Evolutionary conservation across 371 early-diverging fungal genomes (phyloP).

Genomic region (Mortierella sp.): DNA sequence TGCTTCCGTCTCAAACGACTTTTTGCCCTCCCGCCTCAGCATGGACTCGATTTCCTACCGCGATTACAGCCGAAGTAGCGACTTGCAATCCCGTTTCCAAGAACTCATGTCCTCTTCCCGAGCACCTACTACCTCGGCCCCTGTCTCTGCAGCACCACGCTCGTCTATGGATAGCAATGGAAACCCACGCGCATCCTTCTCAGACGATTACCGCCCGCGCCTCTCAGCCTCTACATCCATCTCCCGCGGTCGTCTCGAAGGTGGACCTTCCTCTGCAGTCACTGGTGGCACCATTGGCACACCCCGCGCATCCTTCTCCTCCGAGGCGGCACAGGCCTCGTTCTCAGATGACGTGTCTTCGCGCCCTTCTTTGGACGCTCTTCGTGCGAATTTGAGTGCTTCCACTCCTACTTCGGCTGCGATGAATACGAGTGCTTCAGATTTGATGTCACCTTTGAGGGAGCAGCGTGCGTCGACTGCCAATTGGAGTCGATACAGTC

Average conservation of each 20-base stretch:
- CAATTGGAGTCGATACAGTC: neutral
- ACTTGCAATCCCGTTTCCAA: neutral
- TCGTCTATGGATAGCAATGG: neutral
- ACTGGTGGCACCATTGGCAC: neutral
- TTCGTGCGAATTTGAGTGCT: neutral
- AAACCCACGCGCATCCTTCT: neutral
- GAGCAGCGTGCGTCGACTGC: neutral
- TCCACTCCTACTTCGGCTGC: neutral
- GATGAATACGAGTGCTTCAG: neutral
- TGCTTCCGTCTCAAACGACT: neutral
- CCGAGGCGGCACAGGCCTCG: neutral
- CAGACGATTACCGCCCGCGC: neutral
- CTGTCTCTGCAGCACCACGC: neutral
- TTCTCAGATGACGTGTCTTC: conserved; percentile 26
- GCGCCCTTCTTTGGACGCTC: conserved; percentile 10
- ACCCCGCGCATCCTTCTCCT: conserved; percentile 21
- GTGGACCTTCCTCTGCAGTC: neutral
- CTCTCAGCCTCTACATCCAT: neutral
- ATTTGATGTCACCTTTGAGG: neutral
- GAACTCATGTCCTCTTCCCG: neutral
- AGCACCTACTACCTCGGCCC: neutral
- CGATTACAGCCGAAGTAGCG: neutral
- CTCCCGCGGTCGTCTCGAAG: neutral
- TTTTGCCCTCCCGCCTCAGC: neutral
- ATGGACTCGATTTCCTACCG: neutral